Base-by-base conservation (phyloP, 1,284 basidiomycete species). In the Stereum hirsutum region DNA sequence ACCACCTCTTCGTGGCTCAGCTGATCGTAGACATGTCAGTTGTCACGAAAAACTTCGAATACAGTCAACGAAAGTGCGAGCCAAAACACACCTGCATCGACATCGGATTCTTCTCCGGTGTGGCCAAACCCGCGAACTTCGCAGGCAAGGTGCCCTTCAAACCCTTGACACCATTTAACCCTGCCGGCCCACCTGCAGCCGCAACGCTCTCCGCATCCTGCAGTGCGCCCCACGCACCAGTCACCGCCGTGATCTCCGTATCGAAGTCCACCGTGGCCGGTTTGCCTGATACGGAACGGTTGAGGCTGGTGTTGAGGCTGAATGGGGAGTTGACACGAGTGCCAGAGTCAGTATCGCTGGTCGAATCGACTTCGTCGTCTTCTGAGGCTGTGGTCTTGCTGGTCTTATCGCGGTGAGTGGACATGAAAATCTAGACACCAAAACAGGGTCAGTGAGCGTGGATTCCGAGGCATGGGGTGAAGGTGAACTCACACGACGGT, bases 81-180 rank as follows among this genome's bases (percentile, higher is more conserved):
- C n/a, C n/a, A n/a, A n/a, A n/a, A n/a, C n/a, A n/a, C n/a, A n/a
- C n/a, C n/a, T 89, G 85, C 83, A 89, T 88, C 45, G 81, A 83
- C 86, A 89, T 89, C 11, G 87, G 87, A 53, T 89, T 89, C 72
- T 88, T 87, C 61, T 85, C 85, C 1, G 86, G 86, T 15, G 74
- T 83, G 26, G 86, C 83, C 24, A 89, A 64, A 1, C 86, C 86
- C 19, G 66, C 58, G 53, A 88, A 89, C 55, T 81, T 85, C 26
- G 56, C 52, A 1, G 83, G 83, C 15, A 85, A 55, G 11, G 62
- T 49, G 0, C 85, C 79, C 30, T 73, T 58, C 2, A 87, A 52
- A 4, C 85, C 84, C 52, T 72, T 75, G 8, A 74, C 60, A 8
- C 59, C 63, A 20, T 12, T 19, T n/a, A n/a, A n/a, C 4, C 33